A percentile compares a stretch with the other conserved stretches of the same genome.
Evolutionary conservation across 2,329 filamentous ascomycete species (phyloP).

Genomic region (Madurella mycetomatis): DNA sequence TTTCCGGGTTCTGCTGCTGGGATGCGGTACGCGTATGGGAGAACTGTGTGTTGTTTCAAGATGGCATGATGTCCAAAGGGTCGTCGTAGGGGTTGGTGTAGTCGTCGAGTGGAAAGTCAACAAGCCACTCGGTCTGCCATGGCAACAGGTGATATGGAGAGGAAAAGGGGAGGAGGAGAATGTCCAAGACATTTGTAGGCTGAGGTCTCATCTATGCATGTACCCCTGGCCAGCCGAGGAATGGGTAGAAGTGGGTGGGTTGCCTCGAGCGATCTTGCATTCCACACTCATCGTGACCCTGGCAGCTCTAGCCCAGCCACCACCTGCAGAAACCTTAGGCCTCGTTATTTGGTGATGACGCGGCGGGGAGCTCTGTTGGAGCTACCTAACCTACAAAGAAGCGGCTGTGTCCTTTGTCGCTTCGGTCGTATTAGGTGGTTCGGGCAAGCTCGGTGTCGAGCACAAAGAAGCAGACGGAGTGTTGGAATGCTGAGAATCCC

Average conservation of each 20-base stretch:
- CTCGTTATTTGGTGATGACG: conserved; percentile 4
- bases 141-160: conserved; percentile 23
- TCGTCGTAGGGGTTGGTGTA: conserved; percentile 5
- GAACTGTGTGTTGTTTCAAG: conserved; percentile 7
- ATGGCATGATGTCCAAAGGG: conserved; percentile 11
- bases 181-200: conserved; percentile 25
- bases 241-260: conserved; percentile 18
- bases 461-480: conserved; percentile 6
- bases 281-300: conserved; percentile 9
- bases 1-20: conserved; percentile 1
- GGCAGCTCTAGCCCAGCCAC: conserved; percentile 1
- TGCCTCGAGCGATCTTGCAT: conserved; percentile 14
- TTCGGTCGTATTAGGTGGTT: conserved; percentile 3
- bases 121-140: conserved; percentile 22
- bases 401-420: conserved; percentile 11
- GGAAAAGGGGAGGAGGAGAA: conserved; percentile 7
- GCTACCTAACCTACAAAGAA: conserved; percentile 12
- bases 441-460: conserved; percentile 1
- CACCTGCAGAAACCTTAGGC: not conserved
- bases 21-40: not conserved
- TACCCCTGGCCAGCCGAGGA: conserved; percentile 13
- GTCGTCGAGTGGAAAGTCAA: conserved; percentile 20
- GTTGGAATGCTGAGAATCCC: conserved; percentile 11
- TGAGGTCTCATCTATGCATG: conserved; percentile 9
- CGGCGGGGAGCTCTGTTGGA: conserved; percentile 2